These are phyloP conservation scores for Arabidopsis arenosa DNA, from an alignment of 345 rosid species.

Conservation along the genomic window DNA sequence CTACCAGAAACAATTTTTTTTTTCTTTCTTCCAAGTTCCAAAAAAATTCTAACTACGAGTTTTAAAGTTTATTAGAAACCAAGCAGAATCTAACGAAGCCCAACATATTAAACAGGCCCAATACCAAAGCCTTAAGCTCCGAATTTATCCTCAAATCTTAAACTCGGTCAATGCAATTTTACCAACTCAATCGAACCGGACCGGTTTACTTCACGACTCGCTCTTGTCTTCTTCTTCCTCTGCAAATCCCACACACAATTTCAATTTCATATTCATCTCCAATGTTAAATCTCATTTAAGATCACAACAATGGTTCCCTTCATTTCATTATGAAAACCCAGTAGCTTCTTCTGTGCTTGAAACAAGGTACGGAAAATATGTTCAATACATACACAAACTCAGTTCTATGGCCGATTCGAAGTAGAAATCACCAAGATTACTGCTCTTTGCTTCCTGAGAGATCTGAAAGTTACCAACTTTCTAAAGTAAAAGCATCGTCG, in stretches of 20 bases:
- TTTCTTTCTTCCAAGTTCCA: too few relatives aligned
- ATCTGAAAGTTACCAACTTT: constrained; percentile 48
- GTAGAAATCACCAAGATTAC: constrained; percentile 58
- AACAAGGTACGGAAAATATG: constrained; percentile 41
- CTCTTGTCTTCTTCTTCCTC: constrained; percentile 34
- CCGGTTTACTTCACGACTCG: constrained; percentile 4
- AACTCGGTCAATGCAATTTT: constrained; percentile 20
- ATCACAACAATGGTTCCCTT: constrained; percentile 20
- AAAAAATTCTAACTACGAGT: too few relatives aligned
- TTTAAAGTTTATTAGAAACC: too few relatives aligned
- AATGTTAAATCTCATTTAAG: constrained; percentile 21
- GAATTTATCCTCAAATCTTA: neutral
- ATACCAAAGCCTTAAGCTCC: too few relatives aligned
- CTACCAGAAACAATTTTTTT: too few relatives aligned
- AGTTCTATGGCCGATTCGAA: constrained; percentile 50
- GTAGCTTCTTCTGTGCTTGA: neutral
- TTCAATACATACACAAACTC: constrained; percentile 59
- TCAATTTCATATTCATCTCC: constrained; percentile 18
- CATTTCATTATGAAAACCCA: neutral
- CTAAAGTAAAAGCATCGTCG: constrained; percentile 29
- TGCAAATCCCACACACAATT: constrained; percentile 18
- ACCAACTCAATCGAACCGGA: constrained; percentile 27
- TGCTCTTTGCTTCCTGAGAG: constrained; percentile 54
- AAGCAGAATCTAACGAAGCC: neutral
- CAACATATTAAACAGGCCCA: constrained; percentile 4